Conservation (phyloP, 768 basidiomycete genomes). For the Glaciozyma martinii region DNA sequence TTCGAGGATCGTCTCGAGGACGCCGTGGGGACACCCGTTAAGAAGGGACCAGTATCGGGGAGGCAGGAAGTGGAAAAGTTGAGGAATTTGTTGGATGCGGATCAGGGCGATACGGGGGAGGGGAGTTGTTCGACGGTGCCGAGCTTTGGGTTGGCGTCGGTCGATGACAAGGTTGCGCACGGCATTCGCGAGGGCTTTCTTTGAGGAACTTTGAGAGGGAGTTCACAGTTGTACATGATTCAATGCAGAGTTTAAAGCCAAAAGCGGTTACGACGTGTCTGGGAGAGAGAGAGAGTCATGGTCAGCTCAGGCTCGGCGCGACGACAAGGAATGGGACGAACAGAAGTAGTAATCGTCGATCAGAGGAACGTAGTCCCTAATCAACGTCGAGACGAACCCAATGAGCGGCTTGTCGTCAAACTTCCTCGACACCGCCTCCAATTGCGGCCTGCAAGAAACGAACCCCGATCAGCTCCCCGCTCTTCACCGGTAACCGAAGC, state of each 20-base stretch:
- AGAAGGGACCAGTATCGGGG: too few species aligned
- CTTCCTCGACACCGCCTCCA: conserved; percentile 19
- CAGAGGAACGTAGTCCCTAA: conserved; percentile 29
- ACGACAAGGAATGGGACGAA: background rate
- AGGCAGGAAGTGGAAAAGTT: background rate
- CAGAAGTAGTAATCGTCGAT: conserved; percentile 28
- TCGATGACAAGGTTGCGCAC: background rate
- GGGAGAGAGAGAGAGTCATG: too few species aligned
- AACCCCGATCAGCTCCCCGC: too few species aligned
- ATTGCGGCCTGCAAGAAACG: conserved; percentile 17
- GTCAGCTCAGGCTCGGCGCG: too few species aligned
- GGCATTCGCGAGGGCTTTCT: background rate
- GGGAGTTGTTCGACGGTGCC: background rate
- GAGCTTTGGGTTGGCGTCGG: background rate
- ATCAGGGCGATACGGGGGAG: background rate
- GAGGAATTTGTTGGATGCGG: background rate
- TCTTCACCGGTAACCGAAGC: background rate
- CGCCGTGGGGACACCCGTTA: background rate
- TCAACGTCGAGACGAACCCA: conserved; percentile 23
- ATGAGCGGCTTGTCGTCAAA: conserved; percentile 31
- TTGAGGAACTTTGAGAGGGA: background rate
- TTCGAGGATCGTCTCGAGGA: background rate
- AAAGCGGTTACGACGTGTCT: too few species aligned
- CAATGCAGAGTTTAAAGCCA: too few species aligned
- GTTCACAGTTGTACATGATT: too few species aligned